These are phyloP conservation scores for Santalum album DNA, from an alignment of 164 flowering plant genomes.

Conservation along the genomic window DNA sequence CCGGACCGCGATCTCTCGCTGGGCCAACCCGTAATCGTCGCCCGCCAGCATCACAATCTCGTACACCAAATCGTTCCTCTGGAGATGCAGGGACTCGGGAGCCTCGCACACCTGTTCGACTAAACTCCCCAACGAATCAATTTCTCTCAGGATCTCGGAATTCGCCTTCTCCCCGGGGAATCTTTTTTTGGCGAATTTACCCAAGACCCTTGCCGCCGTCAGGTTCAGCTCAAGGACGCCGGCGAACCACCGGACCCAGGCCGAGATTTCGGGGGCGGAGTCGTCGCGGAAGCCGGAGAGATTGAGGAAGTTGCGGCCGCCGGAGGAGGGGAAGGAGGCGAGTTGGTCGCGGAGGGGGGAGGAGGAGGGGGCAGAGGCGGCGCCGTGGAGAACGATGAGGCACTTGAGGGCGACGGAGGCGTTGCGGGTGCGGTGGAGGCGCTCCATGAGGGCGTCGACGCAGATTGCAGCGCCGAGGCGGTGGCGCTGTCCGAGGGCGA, in stretches of 20 bases:
- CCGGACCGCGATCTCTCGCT: constrained; percentile 38
- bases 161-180: constrained; percentile 5
- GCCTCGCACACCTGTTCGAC: constrained; percentile 31
- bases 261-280: constrained; percentile 29
- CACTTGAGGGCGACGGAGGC: constrained; percentile 62
- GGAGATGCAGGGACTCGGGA: constrained; percentile 36
- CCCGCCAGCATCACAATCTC: constrained; percentile 33
- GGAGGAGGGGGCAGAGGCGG: constrained; percentile 47
- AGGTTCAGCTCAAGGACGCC: constrained; percentile 41
- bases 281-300: constrained; percentile 49
- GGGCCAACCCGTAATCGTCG: constrained; percentile 33
- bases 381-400: constrained; percentile 38
- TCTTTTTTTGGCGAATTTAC: not conserved
- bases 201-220: constrained; percentile 37
- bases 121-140: constrained; percentile 32
- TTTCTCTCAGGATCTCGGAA: constrained; percentile 28
- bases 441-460: constrained; percentile 46
- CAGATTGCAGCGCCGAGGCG: constrained; percentile 47
- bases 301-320: constrained; percentile 63
- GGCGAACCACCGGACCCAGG: constrained; percentile 69
- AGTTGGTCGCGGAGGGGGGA: constrained; percentile 64
- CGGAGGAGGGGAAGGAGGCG: constrained; percentile 47
- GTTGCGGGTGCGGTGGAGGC: constrained; percentile 46
- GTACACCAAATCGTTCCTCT: constrained; percentile 26
- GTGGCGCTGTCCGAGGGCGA: constrained; percentile 40